Evolutionary conservation across 2,329 filamentous ascomycete genomes (phyloP).

Genomic region (Ilyonectria sp.): DNA sequence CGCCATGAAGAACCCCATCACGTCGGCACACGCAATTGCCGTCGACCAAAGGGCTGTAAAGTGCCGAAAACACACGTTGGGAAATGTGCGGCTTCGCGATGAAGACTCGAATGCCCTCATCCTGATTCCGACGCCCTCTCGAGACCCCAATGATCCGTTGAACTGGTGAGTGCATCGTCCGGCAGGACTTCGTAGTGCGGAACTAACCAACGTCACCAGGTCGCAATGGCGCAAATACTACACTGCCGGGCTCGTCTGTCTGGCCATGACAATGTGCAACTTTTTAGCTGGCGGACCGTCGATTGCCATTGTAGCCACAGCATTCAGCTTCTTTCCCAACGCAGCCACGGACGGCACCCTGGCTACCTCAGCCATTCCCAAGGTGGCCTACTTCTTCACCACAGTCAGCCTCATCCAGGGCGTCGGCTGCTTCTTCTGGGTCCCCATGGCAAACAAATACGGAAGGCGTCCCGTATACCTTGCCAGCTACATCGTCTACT

Average conservation of each 20-base stretch:
- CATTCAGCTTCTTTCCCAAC: constrained; percentile 62
- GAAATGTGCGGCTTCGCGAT: constrained; percentile 60
- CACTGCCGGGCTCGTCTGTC: constrained; percentile 64
- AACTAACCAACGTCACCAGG: constrained; percentile 48
- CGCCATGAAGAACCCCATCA: constrained; percentile 13
- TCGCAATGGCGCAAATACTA: constrained; percentile 64
- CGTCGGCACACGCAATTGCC: neutral
- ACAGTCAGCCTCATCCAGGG: constrained; percentile 60
- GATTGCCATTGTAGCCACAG: constrained; percentile 64
- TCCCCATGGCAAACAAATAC: constrained; percentile 62
- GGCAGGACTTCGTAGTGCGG: constrained; percentile 28
- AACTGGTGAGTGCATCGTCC: constrained; percentile 60
- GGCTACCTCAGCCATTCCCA: constrained; percentile 54
- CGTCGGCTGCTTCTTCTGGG: constrained; percentile 61
- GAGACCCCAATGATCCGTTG: constrained; percentile 53
- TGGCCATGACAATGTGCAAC: constrained; percentile 70
- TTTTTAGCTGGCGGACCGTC: constrained; percentile 70
- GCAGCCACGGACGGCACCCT: constrained; percentile 48
- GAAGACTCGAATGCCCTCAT: constrained; percentile 63
- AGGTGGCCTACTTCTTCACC: constrained; percentile 68
- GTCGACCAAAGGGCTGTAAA: constrained; percentile 24
- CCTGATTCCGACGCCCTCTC: constrained; percentile 53
- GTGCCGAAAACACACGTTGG: constrained; percentile 51
- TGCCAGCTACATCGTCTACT: constrained; percentile 60
- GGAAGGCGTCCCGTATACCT: constrained; percentile 62